Evolutionary conservation across 2,329 filamentous ascomycete species (phyloP), one percentile per base, ranked within the genome.

Genomic region (Aspergillus fischeri): DNA sequence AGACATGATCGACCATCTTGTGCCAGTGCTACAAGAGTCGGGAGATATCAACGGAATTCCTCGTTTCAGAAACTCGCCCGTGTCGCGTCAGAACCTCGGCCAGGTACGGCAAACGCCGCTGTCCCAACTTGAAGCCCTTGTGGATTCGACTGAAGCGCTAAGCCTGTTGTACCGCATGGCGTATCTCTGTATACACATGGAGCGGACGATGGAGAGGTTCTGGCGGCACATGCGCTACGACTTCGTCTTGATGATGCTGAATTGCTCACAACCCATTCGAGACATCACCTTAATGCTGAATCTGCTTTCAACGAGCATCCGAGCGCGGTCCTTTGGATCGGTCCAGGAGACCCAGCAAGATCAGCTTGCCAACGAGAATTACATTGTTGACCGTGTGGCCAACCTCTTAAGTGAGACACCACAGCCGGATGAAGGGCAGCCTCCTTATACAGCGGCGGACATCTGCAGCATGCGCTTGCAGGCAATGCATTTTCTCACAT

Each of bases 191-290:
- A 66, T 79, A 6, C 73, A 76, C 27, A 56, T 71, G 4, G 74
- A 78, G 20, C 70, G 73, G 2, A 74, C 78, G 1, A 69, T 77
- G 24, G 67, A 72, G 20, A 71, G 67, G 11, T 82, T 87, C 63
- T 88, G 85, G 85, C 73, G 74, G 32, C 69, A 73, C n/a, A 80
- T 87, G 56, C 77, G 81, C 11, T 80, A 80, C 55, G 80, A 81
- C 35, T 85, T 85, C 63, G 76, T 83, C n/a, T 69, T 86, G 32
- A 77, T 86, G 67, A 81, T 86, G 69, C 73, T 87, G 4, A 81
- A 82, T 62, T 80, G 79, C 59, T 79, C 80, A 44, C 84, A 86
- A 57, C 81, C 80, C 6, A 72, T 84, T n/a, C 66, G 73, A 6
- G 81, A 86, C 49, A 83, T 87, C 49, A 75, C 75, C 3, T 68